Base-by-base conservation (phyloP, 139 green algal species). In the Monoraphidium neglectum region DNA sequence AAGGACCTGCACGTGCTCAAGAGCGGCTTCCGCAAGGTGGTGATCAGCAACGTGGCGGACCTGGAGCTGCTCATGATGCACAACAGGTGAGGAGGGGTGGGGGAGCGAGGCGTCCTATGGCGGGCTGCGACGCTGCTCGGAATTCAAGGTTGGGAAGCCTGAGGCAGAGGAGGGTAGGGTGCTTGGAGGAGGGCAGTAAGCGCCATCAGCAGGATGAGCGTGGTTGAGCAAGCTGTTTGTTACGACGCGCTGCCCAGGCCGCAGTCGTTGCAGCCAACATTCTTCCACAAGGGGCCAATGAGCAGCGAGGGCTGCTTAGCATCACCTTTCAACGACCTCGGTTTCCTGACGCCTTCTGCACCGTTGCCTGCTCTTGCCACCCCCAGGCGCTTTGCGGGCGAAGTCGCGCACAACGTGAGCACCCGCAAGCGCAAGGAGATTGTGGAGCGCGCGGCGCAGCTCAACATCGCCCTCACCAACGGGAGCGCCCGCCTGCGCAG, bases 1-100 rank as follows among this genome's bases (percentile, higher is more conserved):
- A 97, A 97, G 91, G 96, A 91, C 57, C 81, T 84, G 69, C 96
- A 99, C 85, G 53, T 92, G 57, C 89, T 99, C 67, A 93, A 93
- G 73, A 96, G 88, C 78, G 96, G 93, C 86, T 90, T 89, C 76
- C 72, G 79, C 23, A 90, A 90, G 71, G 95, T 97, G 70, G 73
- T 94, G 4, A 93, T 99, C 40, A 70, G 81, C 87, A 99, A 98
- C 80, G 91, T 97, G 16, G 87, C 85, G 73, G 96, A 99, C 71
- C 90, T 99, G 47, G 95, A 99, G 86, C 86, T 99, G 76, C 89
- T 99, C 40, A 80, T 99, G 83, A 98, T 99, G 96, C 96, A 99
- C 93, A 99, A 99, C 95, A 89, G 90, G 85, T 51, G 43, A 51
- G 43, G 43, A 12, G 43, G 8, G 43, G 43, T 12, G 43, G 43